Percentiles rank a stretch among this genome's conserved stretches.
Conservation (phyloP, 495 filamentous ascomycete genomes). For the Daldinia vernicosa region DNA sequence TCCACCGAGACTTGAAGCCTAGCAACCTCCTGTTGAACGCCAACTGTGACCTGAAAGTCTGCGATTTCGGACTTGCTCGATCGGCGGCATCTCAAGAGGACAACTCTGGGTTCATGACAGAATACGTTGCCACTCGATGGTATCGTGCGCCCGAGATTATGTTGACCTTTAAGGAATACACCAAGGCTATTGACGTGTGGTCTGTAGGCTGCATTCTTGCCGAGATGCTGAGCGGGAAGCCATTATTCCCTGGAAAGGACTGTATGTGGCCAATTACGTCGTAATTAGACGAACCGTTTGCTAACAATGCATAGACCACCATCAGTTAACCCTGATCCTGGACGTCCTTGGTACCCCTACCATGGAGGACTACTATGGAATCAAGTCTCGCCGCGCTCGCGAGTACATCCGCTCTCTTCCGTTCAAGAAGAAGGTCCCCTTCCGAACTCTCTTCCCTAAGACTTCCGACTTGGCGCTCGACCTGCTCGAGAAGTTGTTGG, state of each 20-base stretch:
- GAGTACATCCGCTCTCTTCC: conserved; percentile 99
- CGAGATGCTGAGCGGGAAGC: conserved; percentile 99
- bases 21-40: conserved; percentile 97
- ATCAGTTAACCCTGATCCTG: conserved; percentile 96
- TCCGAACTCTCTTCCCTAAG: conserved; percentile 97
- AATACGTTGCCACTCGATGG: conserved; percentile 99
- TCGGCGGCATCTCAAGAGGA: conserved; percentile 94
- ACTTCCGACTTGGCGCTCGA: conserved; percentile 93
- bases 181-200: conserved; percentile 99
- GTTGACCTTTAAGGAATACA: conserved; percentile 99
- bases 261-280: conserved; percentile 68
- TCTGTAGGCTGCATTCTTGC: conserved; percentile 98
- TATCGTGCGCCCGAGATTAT: conserved; percentile 99
- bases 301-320: conserved; percentile 74
- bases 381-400: conserved; percentile 96
- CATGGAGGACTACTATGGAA: conserved; percentile 99
- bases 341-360: conserved; percentile 98
- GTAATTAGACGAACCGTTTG: neutral
- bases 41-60: conserved; percentile 99
- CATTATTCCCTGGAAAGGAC: conserved; percentile 97
- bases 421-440: conserved; percentile 99
- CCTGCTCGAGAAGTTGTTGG: conserved; percentile 91
- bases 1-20: conserved; percentile 97
- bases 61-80: conserved; percentile 95
- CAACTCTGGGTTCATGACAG: conserved; percentile 99